phyloP scores from a whole-genome alignment of 2,329 filamentous ascomycete species.

The Microsporum canis region DNA sequence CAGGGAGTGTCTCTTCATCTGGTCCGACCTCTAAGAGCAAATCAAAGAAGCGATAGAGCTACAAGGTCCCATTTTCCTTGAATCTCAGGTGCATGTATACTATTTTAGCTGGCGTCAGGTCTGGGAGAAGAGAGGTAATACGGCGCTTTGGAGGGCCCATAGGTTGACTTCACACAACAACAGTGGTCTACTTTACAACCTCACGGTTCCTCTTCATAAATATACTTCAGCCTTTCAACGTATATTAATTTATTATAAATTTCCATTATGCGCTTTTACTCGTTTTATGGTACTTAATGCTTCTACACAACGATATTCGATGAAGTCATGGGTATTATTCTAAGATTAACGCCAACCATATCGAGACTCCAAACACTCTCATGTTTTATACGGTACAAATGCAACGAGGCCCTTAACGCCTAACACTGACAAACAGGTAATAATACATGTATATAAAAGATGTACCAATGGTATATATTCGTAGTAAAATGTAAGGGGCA shows the following conservation, averaged over 20 bases:
- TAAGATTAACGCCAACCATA: not conserved
- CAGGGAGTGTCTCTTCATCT: slow-evolving; percentile 75
- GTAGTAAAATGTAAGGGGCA: not conserved
- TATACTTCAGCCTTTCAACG: not conserved
- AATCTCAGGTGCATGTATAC: not conserved
- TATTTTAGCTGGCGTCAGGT: not conserved
- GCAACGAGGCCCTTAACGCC: not conserved
- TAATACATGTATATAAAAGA: not conserved
- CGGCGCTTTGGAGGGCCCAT: slow-evolving; percentile 2
- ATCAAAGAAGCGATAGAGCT: slow-evolving; percentile 32
- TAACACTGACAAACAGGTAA: not conserved
- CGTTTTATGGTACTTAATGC: not conserved
- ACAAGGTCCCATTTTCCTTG: not conserved
- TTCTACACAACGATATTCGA: not conserved
- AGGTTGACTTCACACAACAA: not conserved
- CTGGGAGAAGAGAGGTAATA: not conserved
- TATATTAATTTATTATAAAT: not conserved
- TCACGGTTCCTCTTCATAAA: not conserved
- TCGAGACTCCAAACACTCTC: not conserved
- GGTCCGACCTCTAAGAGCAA: slow-evolving; percentile 29
- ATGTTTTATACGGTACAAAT: not conserved
- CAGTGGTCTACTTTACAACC: not conserved
- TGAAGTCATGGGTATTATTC: not conserved
- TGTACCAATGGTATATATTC: not conserved
- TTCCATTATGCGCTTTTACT: not conserved